phyloP scores from a whole-genome alignment of 257 asterid species.

The Solanum chilense region DNA sequence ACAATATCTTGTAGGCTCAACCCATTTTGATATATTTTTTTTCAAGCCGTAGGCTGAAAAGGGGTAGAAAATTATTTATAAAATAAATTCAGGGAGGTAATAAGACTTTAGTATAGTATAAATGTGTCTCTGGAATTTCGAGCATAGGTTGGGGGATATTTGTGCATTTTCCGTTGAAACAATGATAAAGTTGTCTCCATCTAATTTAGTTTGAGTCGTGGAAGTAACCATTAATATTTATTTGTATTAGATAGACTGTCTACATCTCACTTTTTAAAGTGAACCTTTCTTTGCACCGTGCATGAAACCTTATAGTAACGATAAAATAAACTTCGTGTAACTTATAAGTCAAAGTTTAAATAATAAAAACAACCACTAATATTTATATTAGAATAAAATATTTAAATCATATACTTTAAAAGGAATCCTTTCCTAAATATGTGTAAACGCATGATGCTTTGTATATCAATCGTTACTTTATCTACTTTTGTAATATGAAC shows the following conservation, averaged over 20 bases:
- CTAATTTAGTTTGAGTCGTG: not conserved
- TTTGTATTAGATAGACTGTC: not conserved
- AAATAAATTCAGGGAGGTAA: accelerated
- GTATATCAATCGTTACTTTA: not conserved
- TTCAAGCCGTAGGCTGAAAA: too few relatives aligned
- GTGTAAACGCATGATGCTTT: not conserved
- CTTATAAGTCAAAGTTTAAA: not conserved
- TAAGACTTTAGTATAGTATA: too few relatives aligned
- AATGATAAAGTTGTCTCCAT: not conserved
- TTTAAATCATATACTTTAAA: not conserved
- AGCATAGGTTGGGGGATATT: too few relatives aligned
- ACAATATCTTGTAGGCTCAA: accelerated
- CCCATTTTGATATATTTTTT: too few relatives aligned
- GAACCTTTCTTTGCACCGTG: not conserved
- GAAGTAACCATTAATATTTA: not conserved
- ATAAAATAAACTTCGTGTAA: not conserved
- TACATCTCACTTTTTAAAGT: too few relatives aligned
- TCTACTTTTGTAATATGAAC: not conserved
- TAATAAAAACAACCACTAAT: not conserved
- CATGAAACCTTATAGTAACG: not conserved
- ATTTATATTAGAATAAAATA: not conserved
- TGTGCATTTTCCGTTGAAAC: too few relatives aligned
- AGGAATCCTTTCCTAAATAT: not conserved
- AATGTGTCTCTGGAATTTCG: too few relatives aligned
- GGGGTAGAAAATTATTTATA: too few relatives aligned